Base-by-base conservation (phyloP, 2,329 filamentous ascomycete genomes). In the Trichophyton simii region DNA sequence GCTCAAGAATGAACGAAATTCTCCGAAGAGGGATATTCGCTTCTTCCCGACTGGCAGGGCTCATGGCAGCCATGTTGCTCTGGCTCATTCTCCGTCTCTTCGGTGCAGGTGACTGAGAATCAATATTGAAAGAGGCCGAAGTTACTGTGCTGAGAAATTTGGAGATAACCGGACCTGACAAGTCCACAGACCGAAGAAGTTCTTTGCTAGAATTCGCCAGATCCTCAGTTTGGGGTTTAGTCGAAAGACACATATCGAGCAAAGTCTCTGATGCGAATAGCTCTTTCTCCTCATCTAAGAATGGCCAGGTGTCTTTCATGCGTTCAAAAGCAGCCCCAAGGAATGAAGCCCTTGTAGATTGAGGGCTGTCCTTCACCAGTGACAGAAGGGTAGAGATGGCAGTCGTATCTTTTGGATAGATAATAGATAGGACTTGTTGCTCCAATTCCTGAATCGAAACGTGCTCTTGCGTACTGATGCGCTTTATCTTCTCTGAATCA, bases 1-100 rank as follows among this genome's bases (percentile, higher is more conserved):
- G 77, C 72, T 97, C 91, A 42, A 97, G 79, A 9, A 96, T 88
- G 69, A 96, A 85, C 0, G 91, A 96, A 60, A 92, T 82, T 67
- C 87, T 87, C 67, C 84, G 84, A 64, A 96, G 80, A 5, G 86
- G 82, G 57, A 81, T 80, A 65, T 82, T 83, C 34, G 91, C 75
- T 68, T 89, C 85, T 61, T 85, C 82, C 28, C 52, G 15, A 8
- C 25, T 36, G 65, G 85, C 83, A 13, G 81, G 78, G 41, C 82
- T 80, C 60, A 84, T 78, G 55, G 82, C 82, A 60, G 83, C 81
- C 66, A 83, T 81, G 65, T 88, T 87, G 15, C 83, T 86, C 60
- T 87, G 84, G 73, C 88, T 95, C 0, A 85, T 89, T 61, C 90
- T 83, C 68, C 90, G 84, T 64, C 89, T 82, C 78, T 95, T 96